Evolutionary conservation across 441 rosid genomes (phyloP).

Genomic region (Pelargonium citronellum): DNA sequence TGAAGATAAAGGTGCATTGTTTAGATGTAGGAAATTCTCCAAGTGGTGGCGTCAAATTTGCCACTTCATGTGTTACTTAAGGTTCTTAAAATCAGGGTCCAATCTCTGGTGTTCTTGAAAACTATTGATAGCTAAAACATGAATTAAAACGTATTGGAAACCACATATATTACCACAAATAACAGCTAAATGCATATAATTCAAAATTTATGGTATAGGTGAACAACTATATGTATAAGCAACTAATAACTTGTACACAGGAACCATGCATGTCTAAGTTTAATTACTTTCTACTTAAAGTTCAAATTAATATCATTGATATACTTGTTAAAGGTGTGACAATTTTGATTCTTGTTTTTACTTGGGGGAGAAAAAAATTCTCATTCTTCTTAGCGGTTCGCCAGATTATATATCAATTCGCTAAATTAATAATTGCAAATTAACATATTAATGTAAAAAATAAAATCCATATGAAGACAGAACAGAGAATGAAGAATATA

Average conservation of each 20-base stretch:
- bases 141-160: background rate
- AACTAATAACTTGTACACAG: background rate
- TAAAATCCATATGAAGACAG: background rate
- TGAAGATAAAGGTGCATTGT: too few relatives aligned
- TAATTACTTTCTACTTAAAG: too few relatives aligned
- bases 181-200: background rate
- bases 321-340: too few relatives aligned
- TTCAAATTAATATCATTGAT: too few relatives aligned
- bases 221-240: constrained; percentile 2
- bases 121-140: background rate
- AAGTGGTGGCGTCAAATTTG: background rate
- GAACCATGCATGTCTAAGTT: background rate
- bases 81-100: constrained; percentile 1
- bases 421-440: background rate
- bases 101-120: background rate
- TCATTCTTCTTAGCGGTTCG: too few relatives aligned
- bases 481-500: background rate
- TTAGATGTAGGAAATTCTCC: background rate
- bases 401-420: too few relatives aligned
- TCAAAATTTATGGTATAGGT: background rate
- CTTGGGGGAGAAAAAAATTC: too few relatives aligned
- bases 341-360: too few relatives aligned
- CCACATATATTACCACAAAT: background rate
- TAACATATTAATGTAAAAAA: background rate
- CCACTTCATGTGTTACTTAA: background rate